phyloP scores from a whole-genome alignment of 371 early-diverging fungal genomes.

The Choanephora cucurbitarum region DNA sequence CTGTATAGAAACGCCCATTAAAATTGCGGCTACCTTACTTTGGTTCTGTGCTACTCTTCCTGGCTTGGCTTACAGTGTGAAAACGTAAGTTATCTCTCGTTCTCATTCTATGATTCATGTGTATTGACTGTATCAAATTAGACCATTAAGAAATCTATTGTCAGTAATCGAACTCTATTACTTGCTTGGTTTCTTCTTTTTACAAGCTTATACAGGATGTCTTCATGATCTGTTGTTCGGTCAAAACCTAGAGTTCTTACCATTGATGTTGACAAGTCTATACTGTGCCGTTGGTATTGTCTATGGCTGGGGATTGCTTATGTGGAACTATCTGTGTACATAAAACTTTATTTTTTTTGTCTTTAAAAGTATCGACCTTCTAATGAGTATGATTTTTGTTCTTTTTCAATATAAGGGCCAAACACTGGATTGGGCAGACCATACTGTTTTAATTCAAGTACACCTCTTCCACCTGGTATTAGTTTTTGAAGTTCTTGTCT shows the following conservation, averaged over 20 bases:
- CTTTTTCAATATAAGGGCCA: slow-evolving; percentile 39
- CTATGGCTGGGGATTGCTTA: slow-evolving; percentile 71
- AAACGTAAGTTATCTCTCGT: slow-evolving; percentile 29
- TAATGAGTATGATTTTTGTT: slow-evolving; percentile 23
- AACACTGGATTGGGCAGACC: slow-evolving; percentile 52
- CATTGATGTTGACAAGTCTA: slow-evolving; percentile 80
- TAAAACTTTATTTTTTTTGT: not conserved
- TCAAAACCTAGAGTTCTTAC: slow-evolving; percentile 70
- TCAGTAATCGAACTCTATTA: slow-evolving; percentile 61
- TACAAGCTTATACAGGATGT: slow-evolving; percentile 64
- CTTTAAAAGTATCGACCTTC: slow-evolving; percentile 31
- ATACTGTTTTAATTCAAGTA: slow-evolving; percentile 54
- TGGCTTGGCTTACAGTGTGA: slow-evolving; percentile 47
- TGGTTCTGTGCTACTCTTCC: slow-evolving; percentile 61
- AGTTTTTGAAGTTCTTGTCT: slow-evolving; percentile 54
- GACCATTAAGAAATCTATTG: slow-evolving; percentile 32
- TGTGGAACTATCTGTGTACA: slow-evolving; percentile 26
- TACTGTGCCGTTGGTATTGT: slow-evolving; percentile 78
- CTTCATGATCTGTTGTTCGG: slow-evolving; percentile 59
- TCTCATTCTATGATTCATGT: not conserved
- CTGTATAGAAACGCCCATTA: slow-evolving; percentile 70
- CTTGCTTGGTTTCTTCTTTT: slow-evolving; percentile 61
- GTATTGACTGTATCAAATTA: slow-evolving; percentile 9
- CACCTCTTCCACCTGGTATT: slow-evolving; percentile 63
- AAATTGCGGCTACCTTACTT: slow-evolving; percentile 50